A percentile compares a stretch with the other conserved stretches of the same genome.
Conservation (phyloP, 805 yeast species). For the Blastobotrys mokoenaii region DNA sequence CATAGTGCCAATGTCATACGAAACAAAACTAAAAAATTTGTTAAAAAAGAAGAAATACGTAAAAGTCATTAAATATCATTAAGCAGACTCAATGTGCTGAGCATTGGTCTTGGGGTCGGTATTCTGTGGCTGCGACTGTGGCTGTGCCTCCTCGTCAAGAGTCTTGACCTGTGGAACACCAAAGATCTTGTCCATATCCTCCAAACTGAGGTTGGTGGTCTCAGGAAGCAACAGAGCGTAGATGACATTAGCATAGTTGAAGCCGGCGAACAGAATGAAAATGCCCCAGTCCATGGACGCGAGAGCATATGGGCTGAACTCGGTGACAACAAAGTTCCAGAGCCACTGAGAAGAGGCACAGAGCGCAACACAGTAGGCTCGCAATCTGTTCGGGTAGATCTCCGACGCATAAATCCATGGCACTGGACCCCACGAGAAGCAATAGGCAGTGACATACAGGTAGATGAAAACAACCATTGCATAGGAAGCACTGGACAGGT, state of each 20-base stretch:
- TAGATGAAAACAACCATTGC: constrained; percentile 57
- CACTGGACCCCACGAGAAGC: constrained; percentile 15
- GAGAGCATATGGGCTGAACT: constrained; percentile 12
- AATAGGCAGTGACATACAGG: constrained; percentile 44
- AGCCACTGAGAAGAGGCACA: constrained; percentile 55
- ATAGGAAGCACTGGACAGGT: constrained; percentile 7
- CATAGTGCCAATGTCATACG: no score
- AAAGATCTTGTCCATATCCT: constrained; percentile 44
- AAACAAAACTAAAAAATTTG: no score
- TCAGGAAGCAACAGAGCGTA: constrained; percentile 46
- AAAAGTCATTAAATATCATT: no score
- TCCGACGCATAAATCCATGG: constrained; percentile 17
- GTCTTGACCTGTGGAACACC: constrained; percentile 19
- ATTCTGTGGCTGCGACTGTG: no score
- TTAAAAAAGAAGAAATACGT: no score
- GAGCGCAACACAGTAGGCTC: constrained; percentile 50
- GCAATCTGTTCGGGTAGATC: constrained; percentile 12
- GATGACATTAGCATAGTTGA: constrained; percentile 22
- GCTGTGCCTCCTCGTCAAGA: no score
- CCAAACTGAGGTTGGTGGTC: constrained; percentile 61
- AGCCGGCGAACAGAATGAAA: constrained; percentile 40
- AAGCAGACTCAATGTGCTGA: no score
- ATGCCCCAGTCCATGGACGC: constrained; percentile 10
- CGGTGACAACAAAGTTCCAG: constrained; percentile 43
- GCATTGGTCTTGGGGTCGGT: no score